phyloP scores from a whole-genome alignment of 805 yeast species.

The Cyberlindnera petersonii region DNA sequence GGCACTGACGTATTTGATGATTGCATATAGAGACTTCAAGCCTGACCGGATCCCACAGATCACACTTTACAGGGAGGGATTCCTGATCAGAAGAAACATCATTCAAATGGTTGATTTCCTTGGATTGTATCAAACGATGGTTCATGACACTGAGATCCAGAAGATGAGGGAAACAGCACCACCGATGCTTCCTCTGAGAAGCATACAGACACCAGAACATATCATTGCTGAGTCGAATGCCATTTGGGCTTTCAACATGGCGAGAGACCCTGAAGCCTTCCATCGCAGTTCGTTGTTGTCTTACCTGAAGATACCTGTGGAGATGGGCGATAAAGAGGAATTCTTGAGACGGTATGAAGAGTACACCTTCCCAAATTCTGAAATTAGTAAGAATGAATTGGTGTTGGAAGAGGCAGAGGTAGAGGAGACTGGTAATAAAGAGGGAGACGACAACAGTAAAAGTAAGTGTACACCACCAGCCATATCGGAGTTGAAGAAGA shows the following conservation, averaged over 20 bases:
- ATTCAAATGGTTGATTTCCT: conserved; percentile 39
- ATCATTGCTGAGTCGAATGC: conserved; percentile 76
- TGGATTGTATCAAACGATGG: conserved; percentile 23
- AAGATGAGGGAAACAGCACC: conserved; percentile 32
- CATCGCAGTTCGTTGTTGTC: conserved; percentile 43
- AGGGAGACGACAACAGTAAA: conserved; percentile 3
- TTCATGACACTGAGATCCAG: conserved; percentile 14
- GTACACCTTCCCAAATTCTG: conserved; percentile 32
- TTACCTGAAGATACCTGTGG: conserved; percentile 45
- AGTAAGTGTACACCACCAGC: conserved; percentile 20
- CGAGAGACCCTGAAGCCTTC: conserved; percentile 41
- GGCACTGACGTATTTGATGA: conserved; percentile 35
- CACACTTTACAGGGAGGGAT: conserved; percentile 42
- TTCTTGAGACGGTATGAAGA: conserved; percentile 34
- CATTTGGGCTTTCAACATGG: conserved; percentile 54
- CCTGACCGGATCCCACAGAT: conserved; percentile 33
- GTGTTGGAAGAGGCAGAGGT: conserved; percentile 18
- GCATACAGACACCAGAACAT: conserved; percentile 37
- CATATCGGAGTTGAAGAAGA: conserved; percentile 4
- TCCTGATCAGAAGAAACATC: conserved; percentile 42
- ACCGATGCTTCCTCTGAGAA: conserved; percentile 67
- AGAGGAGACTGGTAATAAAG: conserved; percentile 13
- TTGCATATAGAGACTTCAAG: conserved; percentile 44
- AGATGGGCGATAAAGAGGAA: conserved; percentile 33
- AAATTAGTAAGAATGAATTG: conserved; percentile 8